Evolutionary conservation across 495 filamentous ascomycete species (phyloP), one percentile per base, ranked within the genome.

Genomic region (Pyrenula aspistea): DNA sequence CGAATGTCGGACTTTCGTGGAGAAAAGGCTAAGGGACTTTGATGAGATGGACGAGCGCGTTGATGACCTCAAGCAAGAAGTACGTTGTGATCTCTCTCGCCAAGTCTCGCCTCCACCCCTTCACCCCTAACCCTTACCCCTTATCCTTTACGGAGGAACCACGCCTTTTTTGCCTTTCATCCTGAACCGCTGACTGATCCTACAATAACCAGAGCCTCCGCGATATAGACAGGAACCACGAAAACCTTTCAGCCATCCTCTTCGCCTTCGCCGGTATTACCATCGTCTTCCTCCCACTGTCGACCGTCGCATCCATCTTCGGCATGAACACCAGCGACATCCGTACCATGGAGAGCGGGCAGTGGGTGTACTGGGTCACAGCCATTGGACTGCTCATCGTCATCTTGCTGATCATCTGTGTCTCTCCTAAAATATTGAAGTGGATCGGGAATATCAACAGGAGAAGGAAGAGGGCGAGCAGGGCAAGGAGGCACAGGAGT

Each of bases 241-340:
- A 74, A 42, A 42, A 42, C 31, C 60, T 63, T 65, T 22, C 72
- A 76, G 65, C 69, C 0, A 73, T 73, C 55, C 53, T 69, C 0
- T 42, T 42, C 31, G 62, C 70, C 10, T 74, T 73, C 59, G 71
- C 70, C 0, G 62, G 68, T 8, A 73, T 80, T 49, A 67, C 72
- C 20, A 70, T 74, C 12, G 69, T 81, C 25, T 79, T 77, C 59
- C 61, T 73, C 0, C 73, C 73, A 0, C 50, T 73, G 1, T 65
- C 62, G 0, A 68, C 69, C 22, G 67, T 77, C 2, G 65, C 72
- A 0, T 65, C 67, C 54, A 65, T 70, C 53, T 55, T 74, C 1
- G 73, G 73, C 2, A 78, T 77, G 74, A 78, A 78, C 59, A 73
- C 76, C 49, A 63, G 58, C 55, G 77, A 79, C 60, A 61, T 80